A percentile compares a stretch with the other conserved stretches of the same genome.
Evolutionary conservation across 1,139 yeast species (phyloP).

Genomic region (Debaryomyces udenii): DNA sequence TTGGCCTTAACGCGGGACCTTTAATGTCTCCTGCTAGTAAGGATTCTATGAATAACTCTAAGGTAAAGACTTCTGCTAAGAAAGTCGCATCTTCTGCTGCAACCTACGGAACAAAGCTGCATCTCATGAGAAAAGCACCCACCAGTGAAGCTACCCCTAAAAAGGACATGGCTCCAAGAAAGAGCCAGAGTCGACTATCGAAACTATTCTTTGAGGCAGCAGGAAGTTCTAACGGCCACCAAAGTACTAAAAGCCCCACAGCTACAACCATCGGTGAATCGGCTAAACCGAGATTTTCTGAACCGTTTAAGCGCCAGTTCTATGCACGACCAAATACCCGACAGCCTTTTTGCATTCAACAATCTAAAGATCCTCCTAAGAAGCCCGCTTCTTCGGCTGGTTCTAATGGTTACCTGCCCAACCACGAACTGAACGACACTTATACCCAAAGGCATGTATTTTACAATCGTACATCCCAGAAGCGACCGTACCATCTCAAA

Average conservation of each 20-base stretch:
- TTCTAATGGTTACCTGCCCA: not conserved
- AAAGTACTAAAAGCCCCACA: too few relatives aligned
- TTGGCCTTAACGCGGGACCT: too few relatives aligned
- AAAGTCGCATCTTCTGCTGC: too few relatives aligned
- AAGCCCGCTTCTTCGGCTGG: not conserved
- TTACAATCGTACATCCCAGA: not conserved
- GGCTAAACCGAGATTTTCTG: too few relatives aligned
- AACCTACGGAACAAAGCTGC: too few relatives aligned
- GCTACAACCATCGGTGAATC: too few relatives aligned
- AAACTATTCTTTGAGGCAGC: conserved; percentile 1
- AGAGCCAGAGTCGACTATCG: conserved; percentile 5
- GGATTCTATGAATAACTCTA: too few relatives aligned
- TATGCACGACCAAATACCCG: not conserved
- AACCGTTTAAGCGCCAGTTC: not conserved
- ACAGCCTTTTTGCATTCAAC: conserved; percentile 1
- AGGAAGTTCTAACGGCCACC: too few relatives aligned
- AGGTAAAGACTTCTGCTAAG: too few relatives aligned
- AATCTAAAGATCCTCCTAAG: conserved; percentile 4
- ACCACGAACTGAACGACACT: not conserved
- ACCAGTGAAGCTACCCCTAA: not conserved
- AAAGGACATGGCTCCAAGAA: too few relatives aligned
- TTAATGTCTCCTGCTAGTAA: too few relatives aligned
- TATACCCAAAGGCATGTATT: conserved; percentile 5
- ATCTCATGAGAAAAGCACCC: not conserved
- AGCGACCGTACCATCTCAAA: not conserved